These are phyloP conservation scores for Apiospora rasikravindrae DNA, from an alignment of 2,329 filamentous ascomycete species.

Conservation along the genomic window DNA sequence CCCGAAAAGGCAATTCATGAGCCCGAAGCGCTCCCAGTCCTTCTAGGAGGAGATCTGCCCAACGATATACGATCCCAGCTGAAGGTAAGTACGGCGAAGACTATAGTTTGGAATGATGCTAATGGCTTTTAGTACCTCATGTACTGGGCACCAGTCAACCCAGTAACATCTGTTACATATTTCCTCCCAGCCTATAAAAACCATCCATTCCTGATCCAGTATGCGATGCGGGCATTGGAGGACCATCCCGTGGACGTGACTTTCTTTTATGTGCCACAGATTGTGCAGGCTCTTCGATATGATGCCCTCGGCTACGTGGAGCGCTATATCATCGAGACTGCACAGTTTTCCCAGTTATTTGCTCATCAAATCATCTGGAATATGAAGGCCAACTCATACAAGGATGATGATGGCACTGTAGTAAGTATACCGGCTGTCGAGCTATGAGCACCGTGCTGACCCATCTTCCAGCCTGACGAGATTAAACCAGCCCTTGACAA, in stretches of 20 bases:
- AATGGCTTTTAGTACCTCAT: constrained; percentile 72
- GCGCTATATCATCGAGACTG: constrained; percentile 94
- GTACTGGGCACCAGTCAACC: constrained; percentile 92
- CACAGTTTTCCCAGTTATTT: constrained; percentile 96
- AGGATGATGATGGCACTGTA: constrained; percentile 89
- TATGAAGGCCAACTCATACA: constrained; percentile 99
- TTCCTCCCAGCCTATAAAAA: constrained; percentile 91
- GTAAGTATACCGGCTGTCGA: constrained; percentile 51
- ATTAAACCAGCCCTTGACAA: constrained; percentile 93
- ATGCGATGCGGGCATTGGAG: constrained; percentile 93
- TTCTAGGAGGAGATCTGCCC: constrained; percentile 79
- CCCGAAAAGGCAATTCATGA: constrained; percentile 83
- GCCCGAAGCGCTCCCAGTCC: constrained; percentile 80
- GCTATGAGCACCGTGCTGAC: constrained; percentile 28
- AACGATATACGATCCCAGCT: constrained; percentile 82
- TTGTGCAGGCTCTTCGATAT: constrained; percentile 93
- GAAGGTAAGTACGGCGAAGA: constrained; percentile 61
- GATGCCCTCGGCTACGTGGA: constrained; percentile 94
- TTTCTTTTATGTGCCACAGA: constrained; percentile 98
- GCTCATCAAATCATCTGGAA: constrained; percentile 99
- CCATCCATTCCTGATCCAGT: constrained; percentile 92
- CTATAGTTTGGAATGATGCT: constrained; percentile 26
- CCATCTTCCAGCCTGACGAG: constrained; percentile 69
- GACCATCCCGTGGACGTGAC: constrained; percentile 95
- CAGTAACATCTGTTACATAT: constrained; percentile 89